Evolutionary conservation across 148 eudicot genomes (phyloP).

Genomic region (Limonium bicolor): DNA sequence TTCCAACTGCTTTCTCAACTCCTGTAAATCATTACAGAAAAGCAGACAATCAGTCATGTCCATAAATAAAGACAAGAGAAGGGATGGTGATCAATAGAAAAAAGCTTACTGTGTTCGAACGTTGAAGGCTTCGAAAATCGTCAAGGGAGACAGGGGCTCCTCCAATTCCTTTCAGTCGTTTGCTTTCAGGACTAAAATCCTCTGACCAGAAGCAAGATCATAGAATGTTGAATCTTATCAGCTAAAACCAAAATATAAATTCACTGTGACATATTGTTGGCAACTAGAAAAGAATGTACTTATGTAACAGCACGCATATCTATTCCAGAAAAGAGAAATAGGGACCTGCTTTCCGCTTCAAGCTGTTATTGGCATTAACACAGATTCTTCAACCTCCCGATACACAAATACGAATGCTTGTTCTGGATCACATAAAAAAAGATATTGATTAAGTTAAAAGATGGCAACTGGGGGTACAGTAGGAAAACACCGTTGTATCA

Average conservation of each 20-base stretch:
- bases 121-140: conserved; percentile 90
- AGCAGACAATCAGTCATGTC: neutral
- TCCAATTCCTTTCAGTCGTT: conserved; percentile 88
- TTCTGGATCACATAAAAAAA: conserved; percentile 32
- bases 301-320: too few species aligned
- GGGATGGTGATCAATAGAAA: neutral
- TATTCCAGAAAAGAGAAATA: neutral
- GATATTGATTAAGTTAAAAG: neutral
- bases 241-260: too few species aligned
- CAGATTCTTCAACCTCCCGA: conserved; percentile 52
- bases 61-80: neutral
- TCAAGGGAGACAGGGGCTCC: conserved; percentile 87
- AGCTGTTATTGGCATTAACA: conserved; percentile 25
- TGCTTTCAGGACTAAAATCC: conserved; percentile 47
- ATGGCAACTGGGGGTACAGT: neutral
- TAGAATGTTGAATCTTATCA: too few species aligned
- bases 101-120: conserved; percentile 66
- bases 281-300: neutral
- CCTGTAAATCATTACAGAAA: conserved; percentile 25
- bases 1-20: conserved; percentile 85
- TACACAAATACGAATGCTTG: conserved; percentile 73
- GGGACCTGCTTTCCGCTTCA: conserved; percentile 84
- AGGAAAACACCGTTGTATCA: neutral
- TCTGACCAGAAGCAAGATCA: conserved; percentile 24
- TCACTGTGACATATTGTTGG: neutral